Evolutionary conservation across 768 basidiomycete species (phyloP), one percentile per base, ranked within the genome.

Genomic region (Mycena floridula): DNA sequence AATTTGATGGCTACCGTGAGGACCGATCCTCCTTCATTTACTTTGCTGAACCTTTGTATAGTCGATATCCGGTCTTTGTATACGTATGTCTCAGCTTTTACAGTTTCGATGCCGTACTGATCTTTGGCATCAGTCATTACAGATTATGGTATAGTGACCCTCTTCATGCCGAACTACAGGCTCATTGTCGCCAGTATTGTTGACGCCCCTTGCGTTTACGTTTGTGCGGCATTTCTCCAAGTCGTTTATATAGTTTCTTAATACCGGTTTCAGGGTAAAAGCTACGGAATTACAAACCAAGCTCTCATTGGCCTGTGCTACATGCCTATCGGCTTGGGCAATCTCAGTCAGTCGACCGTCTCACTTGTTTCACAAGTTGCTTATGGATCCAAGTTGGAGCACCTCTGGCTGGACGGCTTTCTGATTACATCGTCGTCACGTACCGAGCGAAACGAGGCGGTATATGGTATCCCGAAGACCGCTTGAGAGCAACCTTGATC

Each of bases 401-500:
- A 2, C 74, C 77, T 3, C 49, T 82, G 5, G 71, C 77, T 0
- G 84, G 85, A 1, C 66, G 65, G 13, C 47, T 83, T 0, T 85
- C 85, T 0, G 85, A 87, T 56, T 48, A 51, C 22, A 60, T 72
- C 0, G 64, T 88, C 20, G 61, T 71, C 15, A 56, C 54, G 30
- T 80, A 75, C 62, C 71, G 71, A 13, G 60, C 66, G 37, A 56
- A 62, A 5, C 73, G 82, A 20, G 69, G 68, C 0, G 82, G 81
- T 1, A 52, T 64, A 2, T 84, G 79, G 81, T 72, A 76, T 35
- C 83, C 83, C 0, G 83, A 88, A 57, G 85, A 84, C 50, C 75
- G 84, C 5, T 67, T 86, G 21, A 70, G 78, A 1, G 80, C 70
- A 2, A 64, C 73, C 2, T 55, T 77, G 25, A 50, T 67, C 5